A percentile compares a stretch with the other conserved stretches of the same genome.
phyloP scores from a whole-genome alignment of 2,329 filamentous ascomycete species.

The Nectriaceae sp. region DNA sequence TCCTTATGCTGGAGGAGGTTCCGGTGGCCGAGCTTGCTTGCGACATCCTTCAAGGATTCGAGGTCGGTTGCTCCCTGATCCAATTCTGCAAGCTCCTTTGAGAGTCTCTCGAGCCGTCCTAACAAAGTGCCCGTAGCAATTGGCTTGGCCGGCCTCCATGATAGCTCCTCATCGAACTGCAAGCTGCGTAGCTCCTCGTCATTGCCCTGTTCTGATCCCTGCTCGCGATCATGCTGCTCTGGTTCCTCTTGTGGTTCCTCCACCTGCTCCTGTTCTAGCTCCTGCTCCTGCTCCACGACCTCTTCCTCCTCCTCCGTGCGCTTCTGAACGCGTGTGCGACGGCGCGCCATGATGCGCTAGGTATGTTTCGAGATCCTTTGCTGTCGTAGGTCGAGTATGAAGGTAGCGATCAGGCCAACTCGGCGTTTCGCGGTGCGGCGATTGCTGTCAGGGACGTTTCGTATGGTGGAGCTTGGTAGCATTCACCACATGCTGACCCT shows the following conservation, averaged over 20 bases:
- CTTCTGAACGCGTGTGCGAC: constrained; percentile 37
- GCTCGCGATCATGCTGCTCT: constrained; percentile 13
- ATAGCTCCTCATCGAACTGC: constrained; percentile 81
- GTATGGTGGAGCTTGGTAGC: constrained; percentile 21
- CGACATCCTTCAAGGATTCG: constrained; percentile 80
- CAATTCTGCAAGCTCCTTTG: constrained; percentile 79
- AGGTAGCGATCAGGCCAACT: neutral
- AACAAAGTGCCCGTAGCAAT: constrained; percentile 84
- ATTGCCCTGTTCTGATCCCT: constrained; percentile 23
- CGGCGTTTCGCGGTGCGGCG: constrained; percentile 6
- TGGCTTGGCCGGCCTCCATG: constrained; percentile 88
- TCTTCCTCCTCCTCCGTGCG: constrained; percentile 30
- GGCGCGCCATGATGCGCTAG: constrained; percentile 38
- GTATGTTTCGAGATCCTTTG: constrained; percentile 4
- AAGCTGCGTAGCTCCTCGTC: constrained; percentile 47
- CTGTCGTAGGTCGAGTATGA: neutral
- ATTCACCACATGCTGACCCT: constrained; percentile 26
- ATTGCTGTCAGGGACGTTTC: constrained; percentile 12
- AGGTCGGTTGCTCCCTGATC: constrained; percentile 86
- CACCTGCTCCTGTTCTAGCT: constrained; percentile 18
- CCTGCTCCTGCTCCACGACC: constrained; percentile 26
- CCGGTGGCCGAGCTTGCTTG: constrained; percentile 79
- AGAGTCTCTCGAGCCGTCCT: constrained; percentile 76
- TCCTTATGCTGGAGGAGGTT: constrained; percentile 91
- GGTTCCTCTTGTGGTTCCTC: constrained; percentile 12